Evolutionary conservation across 148 eudicot species (phyloP), one percentile per base, ranked within the genome.

Genomic region (Suaeda aralocaspica): DNA sequence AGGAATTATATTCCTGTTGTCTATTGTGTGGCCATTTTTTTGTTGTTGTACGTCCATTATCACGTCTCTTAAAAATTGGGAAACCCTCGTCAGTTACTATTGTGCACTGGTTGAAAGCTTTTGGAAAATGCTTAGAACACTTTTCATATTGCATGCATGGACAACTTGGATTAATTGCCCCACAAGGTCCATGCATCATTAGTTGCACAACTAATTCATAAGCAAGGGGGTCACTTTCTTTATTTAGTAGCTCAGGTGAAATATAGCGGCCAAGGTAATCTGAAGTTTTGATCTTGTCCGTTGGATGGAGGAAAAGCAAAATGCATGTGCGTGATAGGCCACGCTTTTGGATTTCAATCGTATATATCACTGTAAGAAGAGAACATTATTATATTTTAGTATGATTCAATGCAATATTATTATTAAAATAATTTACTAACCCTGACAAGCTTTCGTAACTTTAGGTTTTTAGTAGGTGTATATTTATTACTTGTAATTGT

Each of bases 171-270:
- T 68, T 68, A 16, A 25, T 10, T 14, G 0, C 19, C 15, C 69
- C 56, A 65, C 53, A 44, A 5, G 69, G 69, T 15, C 69, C 56
- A 46, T 65, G 53, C 1, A 65, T 25, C 68, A 65, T 65, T 1
- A 5, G 16, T 24, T 46, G 55, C 8, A 46, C 5, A 9, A 25
- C 24, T 1, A 28, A 2, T 15, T 65, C 25, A 26, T 14, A 45
- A 14, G 19, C 65, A 16, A 57, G 4, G 1, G 29, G 61, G 18
- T 61, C 65, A 6, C 8, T 3, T 19, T 33, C 65, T 61, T 33
- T 33, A 12, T 61, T 22, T 6, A 18, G 65, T 18, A 61, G 22
- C 22, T 33, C 65, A 6, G 46, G 45, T 6, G 26, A 16, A 16
- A 30, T 61, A 61, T 33, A 16, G 2, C 22, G 33, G 19, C 34